phyloP scores from a whole-genome alignment of 352 stramenopile genomes.

The Elongisporangium senticosum region DNA sequence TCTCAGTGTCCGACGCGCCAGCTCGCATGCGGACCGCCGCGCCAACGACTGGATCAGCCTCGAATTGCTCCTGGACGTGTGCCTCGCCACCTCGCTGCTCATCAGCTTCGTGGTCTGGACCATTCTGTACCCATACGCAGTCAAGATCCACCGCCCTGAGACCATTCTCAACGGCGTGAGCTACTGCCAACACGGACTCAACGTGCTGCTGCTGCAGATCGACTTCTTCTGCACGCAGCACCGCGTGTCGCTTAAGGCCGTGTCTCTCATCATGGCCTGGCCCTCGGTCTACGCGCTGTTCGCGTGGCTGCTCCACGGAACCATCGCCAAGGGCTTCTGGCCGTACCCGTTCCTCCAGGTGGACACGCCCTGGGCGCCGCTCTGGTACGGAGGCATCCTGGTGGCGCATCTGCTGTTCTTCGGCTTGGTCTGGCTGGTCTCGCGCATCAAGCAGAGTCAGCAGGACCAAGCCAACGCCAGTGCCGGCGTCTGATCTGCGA shows the following conservation, averaged over 20 bases:
- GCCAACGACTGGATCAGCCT: slow-evolving; percentile 43
- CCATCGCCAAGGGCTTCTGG: slow-evolving; percentile 61
- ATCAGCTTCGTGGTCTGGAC: slow-evolving; percentile 70
- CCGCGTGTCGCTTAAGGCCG: slow-evolving; percentile 40
- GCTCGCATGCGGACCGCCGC: slow-evolving; percentile 1
- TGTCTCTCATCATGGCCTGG: slow-evolving; percentile 61
- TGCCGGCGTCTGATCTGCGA: not conserved
- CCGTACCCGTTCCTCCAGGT: slow-evolving; percentile 76
- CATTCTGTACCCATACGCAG: slow-evolving; percentile 65
- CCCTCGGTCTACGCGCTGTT: slow-evolving; percentile 63
- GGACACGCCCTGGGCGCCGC: slow-evolving; percentile 59
- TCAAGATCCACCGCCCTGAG: slow-evolving; percentile 36
- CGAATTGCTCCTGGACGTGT: slow-evolving; percentile 65
- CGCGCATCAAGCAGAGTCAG: slow-evolving; percentile 25
- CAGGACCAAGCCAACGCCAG: slow-evolving; percentile 5
- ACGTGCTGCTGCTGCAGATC: slow-evolving; percentile 61
- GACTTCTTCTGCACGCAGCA: slow-evolving; percentile 58
- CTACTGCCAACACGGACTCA: slow-evolving; percentile 74
- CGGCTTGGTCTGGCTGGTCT: slow-evolving; percentile 34
- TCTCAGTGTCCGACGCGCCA: slow-evolving; percentile 7
- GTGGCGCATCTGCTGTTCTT: slow-evolving; percentile 39
- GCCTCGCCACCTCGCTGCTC: slow-evolving; percentile 56
- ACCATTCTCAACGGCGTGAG: slow-evolving; percentile 68
- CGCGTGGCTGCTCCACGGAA: slow-evolving; percentile 71
- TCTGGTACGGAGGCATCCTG: slow-evolving; percentile 67